Percentiles rank a stretch among this genome's conserved stretches.
phyloP scores from a whole-genome alignment of 768 basidiomycete genomes.

The Naganishia onofrii region DNA sequence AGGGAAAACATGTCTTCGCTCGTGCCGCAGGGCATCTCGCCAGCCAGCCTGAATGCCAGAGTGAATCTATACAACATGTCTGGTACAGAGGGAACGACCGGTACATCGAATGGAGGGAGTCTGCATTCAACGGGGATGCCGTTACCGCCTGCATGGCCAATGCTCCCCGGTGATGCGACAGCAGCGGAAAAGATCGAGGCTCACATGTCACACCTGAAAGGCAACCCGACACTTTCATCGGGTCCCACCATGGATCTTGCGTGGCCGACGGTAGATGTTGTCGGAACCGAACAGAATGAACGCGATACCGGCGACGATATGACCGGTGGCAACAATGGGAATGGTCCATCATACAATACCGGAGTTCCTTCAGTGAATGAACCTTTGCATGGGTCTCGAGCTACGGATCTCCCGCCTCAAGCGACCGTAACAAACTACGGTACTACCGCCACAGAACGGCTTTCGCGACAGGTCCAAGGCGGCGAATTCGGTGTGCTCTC shows the following conservation, averaged over 20 bases:
- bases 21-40: neutral
- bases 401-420: conserved; percentile 2
- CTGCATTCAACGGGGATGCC: conserved; percentile 38
- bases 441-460: conserved; percentile 15
- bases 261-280: conserved; percentile 1
- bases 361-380: conserved; percentile 15
- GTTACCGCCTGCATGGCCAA: conserved; percentile 47
- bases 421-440: conserved; percentile 18
- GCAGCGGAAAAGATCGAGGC: conserved; percentile 18
- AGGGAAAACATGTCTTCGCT: conserved; percentile 16
- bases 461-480: conserved; percentile 26
- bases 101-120: conserved; percentile 16
- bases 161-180: conserved; percentile 36
- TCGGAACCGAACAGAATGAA: conserved; percentile 17
- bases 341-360: neutral
- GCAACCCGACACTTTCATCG: conserved; percentile 5
- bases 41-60: neutral
- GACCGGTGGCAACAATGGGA: neutral
- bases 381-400: neutral
- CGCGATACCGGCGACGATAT: conserved; percentile 24
- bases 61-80: conserved; percentile 22
- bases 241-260: neutral
- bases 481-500: conserved; percentile 33
- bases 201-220: conserved; percentile 17
- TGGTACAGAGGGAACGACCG: neutral